These are phyloP conservation scores for Cronartium quercuum DNA, from an alignment of 1,284 basidiomycete genomes.

Conservation along the genomic window DNA sequence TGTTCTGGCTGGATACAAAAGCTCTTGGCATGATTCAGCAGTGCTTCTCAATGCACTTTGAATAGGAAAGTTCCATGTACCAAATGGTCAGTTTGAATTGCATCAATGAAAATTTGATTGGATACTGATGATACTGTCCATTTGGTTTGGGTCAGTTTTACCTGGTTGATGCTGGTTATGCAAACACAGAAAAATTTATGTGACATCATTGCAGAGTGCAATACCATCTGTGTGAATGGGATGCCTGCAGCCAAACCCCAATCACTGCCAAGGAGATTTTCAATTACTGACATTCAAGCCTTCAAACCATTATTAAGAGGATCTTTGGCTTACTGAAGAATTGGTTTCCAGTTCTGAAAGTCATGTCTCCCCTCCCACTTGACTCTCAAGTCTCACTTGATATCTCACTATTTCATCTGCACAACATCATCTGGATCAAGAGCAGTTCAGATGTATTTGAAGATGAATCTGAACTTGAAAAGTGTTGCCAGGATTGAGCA, in stretches of 20 bases:
- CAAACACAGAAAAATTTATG: neutral
- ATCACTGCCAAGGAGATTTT: neutral
- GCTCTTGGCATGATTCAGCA: slow-evolving; percentile 49
- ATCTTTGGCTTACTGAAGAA: neutral
- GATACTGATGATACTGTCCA: neutral
- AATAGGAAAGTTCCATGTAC: neutral
- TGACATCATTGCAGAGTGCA: neutral
- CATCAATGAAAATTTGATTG: neutral
- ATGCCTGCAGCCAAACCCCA: no score
- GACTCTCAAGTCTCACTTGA: neutral
- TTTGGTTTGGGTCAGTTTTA: neutral
- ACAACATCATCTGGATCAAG: neutral
- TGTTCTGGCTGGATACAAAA: slow-evolving; percentile 50
- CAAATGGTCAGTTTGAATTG: neutral
- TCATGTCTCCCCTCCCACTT: neutral
- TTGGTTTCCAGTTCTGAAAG: neutral
- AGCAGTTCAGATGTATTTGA: neutral
- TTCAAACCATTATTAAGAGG: neutral
- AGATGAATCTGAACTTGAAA: neutral
- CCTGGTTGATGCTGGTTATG: neutral
- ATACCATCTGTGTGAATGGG: neutral
- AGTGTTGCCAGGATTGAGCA: neutral
- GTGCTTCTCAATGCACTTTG: slow-evolving; percentile 46
- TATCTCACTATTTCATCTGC: neutral
- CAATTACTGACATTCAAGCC: neutral